Evolutionary conservation across 2,329 filamentous ascomycete genomes (phyloP), one percentile per base, ranked within the genome.

Genomic region (Alternaria triticina): DNA sequence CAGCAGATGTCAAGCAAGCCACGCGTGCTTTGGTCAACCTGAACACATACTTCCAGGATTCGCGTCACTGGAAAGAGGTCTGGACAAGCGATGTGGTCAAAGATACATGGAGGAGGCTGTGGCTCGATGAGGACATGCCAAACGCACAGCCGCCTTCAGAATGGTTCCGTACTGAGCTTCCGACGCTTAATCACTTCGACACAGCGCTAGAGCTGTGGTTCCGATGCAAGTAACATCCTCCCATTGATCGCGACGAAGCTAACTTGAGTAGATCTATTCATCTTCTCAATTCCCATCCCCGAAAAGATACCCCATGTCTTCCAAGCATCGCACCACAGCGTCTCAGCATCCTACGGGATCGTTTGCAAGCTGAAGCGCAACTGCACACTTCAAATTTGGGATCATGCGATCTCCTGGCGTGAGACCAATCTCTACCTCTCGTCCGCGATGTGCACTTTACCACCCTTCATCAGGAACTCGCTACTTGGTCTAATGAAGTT

Each of bases 241-340:
- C 4, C 2, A 8, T n/a, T 5, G 9, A 45, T 11, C 10, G 36
- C 4, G 28, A 15, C 17, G 36, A 27, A 5, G 58, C 66, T 74
- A n/a, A 75, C 60, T 12, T 63, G 62, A n/a, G 10, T 43, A 77
- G 76, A 80, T 66, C 74, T 85, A 40, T 84, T 88, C 77, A 86
- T 88, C 61, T 88, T 87, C 74, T 86, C 86, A 0, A 84, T 88
- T 22, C 84, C 83, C 2, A 84, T 87, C 6, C 86, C 86, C 0
- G 85, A 87, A 49, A 82, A 84, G 62, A 83, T 86, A 25, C 87
- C 87, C 0, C 82, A 82, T n/a, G 86, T 89, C 5, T 89, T 89
- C 73, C 87, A 89, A 74, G 86, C 86, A 28, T 88, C 87, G 3
- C 87, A 89, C 69, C 87, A 89, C 76, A 87, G 86, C 62, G 86